Conservation (phyloP, 306 rosid species). For the Erythrophleum fordii region DNA sequence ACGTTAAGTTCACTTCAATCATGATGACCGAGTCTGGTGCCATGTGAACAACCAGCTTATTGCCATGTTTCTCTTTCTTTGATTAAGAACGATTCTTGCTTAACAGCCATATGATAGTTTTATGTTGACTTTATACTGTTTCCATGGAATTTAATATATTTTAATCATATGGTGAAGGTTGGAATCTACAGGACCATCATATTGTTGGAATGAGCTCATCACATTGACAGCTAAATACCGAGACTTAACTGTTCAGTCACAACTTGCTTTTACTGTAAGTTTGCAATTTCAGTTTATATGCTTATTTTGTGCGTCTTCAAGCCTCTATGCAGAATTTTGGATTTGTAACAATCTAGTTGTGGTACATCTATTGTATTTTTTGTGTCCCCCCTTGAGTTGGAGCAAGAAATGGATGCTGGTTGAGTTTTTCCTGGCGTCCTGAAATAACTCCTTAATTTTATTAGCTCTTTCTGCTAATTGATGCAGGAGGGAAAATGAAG, state of each 20-base stretch:
- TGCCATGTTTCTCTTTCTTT: neutral
- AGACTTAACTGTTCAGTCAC: slow-evolving; percentile 92
- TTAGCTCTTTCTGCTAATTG: slow-evolving; percentile 21
- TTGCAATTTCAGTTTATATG: slow-evolving; percentile 33
- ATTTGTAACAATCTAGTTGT: neutral
- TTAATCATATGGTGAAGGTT: slow-evolving; percentile 60
- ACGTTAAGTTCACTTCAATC: neutral
- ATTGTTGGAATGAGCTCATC: slow-evolving; percentile 84
- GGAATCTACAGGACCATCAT: slow-evolving; percentile 82
- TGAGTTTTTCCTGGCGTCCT: slow-evolving; percentile 23
- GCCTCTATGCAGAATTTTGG: slow-evolving; percentile 10
- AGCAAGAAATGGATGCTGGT: slow-evolving; percentile 11
- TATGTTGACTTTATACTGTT: neutral
- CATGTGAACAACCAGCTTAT: neutral
- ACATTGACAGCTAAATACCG: slow-evolving; percentile 88
- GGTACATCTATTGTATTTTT: neutral
- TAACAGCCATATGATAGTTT: neutral
- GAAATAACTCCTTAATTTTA: neutral
- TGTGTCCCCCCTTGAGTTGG: slow-evolving; percentile 9
- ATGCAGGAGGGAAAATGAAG: neutral
- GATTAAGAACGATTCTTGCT: neutral
- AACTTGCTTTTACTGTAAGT: slow-evolving; percentile 85
- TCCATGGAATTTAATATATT: slow-evolving; percentile 25
- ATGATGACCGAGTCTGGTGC: neutral
- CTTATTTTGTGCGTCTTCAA: slow-evolving; percentile 28